Evolutionary conservation across 2,329 filamentous ascomycete genomes (phyloP).

Genomic region (Dactylellina leptospora): DNA sequence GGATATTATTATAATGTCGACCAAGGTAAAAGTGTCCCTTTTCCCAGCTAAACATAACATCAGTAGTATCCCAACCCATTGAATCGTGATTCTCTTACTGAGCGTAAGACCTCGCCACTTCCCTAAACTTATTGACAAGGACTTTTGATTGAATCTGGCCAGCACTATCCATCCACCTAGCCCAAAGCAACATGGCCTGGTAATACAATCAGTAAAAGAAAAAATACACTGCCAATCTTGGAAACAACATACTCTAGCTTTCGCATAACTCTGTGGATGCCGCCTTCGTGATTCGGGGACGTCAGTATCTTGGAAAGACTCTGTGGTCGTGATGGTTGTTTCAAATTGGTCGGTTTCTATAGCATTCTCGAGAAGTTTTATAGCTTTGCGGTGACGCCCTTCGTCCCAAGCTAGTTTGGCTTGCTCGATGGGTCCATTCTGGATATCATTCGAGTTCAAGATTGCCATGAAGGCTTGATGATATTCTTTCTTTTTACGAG

Average conservation of each 20-base stretch:
- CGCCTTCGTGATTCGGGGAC: conserved; percentile 30
- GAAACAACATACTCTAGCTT: conserved; percentile 34
- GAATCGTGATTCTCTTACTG: conserved; percentile 60
- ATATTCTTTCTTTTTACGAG: conserved; percentile 82
- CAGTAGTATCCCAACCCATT: conserved; percentile 58
- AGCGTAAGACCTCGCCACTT: conserved; percentile 72
- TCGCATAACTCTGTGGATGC: conserved; percentile 48
- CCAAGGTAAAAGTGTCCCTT: conserved; percentile 98
- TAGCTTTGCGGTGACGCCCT: conserved; percentile 91
- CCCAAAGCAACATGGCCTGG: conserved; percentile 84
- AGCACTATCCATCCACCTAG: conserved; percentile 96
- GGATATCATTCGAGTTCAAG: conserved; percentile 82
- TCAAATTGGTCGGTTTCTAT: conserved; percentile 83
- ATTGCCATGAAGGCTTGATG: conserved; percentile 94
- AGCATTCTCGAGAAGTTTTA: conserved; percentile 85
- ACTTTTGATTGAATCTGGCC: conserved; percentile 87
- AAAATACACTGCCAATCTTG: neutral
- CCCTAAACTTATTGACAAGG: conserved; percentile 81
- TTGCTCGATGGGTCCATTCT: conserved; percentile 91
- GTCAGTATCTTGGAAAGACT: conserved; percentile 39
- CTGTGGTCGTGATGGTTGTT: conserved; percentile 60
- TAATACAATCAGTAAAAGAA: conserved; percentile 69
- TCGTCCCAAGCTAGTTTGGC: conserved; percentile 92
- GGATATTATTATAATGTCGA: conserved; percentile 93
- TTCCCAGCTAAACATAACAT: conserved; percentile 73